Conservation (phyloP, 2,329 filamentous ascomycete genomes). For the Colletotrichum viniferum region DNA sequence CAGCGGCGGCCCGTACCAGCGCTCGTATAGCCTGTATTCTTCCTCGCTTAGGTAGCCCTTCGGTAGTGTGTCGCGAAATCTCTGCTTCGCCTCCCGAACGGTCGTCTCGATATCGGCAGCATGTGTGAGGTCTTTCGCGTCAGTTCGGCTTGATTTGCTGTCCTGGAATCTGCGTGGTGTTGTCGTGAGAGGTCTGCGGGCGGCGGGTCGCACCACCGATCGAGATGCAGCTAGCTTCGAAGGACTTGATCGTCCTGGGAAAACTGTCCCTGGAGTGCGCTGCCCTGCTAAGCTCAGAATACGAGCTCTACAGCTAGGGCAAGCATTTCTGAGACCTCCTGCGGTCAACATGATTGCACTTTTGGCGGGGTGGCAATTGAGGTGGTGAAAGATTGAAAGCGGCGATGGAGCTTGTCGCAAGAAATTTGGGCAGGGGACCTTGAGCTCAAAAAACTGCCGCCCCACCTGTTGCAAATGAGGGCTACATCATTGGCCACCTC, state of each 20-base stretch:
- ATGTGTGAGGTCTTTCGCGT: constrained; percentile 22
- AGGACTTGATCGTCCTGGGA: background rate
- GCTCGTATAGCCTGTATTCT: constrained; percentile 77
- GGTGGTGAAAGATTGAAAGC: background rate
- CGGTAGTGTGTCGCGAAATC: constrained; percentile 79
- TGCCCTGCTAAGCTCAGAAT: background rate
- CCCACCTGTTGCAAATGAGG: constrained; percentile 12
- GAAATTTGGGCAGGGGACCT: constrained; percentile 7
- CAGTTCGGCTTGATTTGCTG: background rate
- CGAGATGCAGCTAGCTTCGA: background rate
- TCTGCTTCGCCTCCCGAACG: constrained; percentile 73
- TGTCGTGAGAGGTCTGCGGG: constrained; percentile 1
- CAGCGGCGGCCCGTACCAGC: constrained; percentile 80
- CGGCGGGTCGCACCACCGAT: background rate
- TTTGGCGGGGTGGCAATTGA: background rate
- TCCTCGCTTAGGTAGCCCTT: constrained; percentile 70
- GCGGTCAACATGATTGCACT: constrained; percentile 14
- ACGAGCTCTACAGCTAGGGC: constrained; percentile 15
- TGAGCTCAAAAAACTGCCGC: background rate
- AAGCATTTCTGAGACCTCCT: constrained; percentile 14
- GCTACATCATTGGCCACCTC: background rate
- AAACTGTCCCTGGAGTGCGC: background rate
- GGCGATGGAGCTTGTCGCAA: background rate
- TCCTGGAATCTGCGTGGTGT: background rate
- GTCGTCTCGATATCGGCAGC: constrained; percentile 58